Evolutionary conservation across 768 basidiomycete species (phyloP).

Genomic region (Suillus americanus): DNA sequence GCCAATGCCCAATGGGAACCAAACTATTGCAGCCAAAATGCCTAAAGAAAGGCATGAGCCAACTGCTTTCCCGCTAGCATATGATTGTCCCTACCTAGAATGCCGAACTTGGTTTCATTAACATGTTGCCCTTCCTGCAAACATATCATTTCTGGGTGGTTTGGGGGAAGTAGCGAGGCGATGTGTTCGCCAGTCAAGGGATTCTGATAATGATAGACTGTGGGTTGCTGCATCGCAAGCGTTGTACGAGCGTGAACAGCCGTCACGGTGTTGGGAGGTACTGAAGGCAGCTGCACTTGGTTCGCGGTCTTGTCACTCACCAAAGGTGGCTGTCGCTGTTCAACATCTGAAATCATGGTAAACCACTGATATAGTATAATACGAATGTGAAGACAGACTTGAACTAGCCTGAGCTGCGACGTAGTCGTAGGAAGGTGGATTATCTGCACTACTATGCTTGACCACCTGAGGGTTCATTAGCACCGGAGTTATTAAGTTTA

Average conservation of each 20-base stretch:
- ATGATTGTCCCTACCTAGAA: conserved; percentile 53
- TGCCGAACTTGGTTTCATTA: conserved; percentile 60
- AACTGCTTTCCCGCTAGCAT: neutral
- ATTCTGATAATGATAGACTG: conserved; percentile 69
- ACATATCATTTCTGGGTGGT: conserved; percentile 84
- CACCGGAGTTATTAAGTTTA: neutral
- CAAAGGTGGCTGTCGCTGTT: neutral
- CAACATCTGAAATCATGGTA: conserved; percentile 9
- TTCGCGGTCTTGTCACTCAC: conserved; percentile 16
- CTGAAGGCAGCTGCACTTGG: conserved; percentile 9
- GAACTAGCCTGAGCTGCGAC: conserved; percentile 27
- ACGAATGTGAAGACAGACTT: conserved; percentile 23
- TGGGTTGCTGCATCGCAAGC: conserved; percentile 42
- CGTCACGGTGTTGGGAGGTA: conserved; percentile 15
- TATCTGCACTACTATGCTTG: conserved; percentile 26
- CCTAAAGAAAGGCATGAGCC: conserved; percentile 40
- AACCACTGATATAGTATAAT: conserved; percentile 3
- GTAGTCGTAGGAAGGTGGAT: conserved; percentile 51
- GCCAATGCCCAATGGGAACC: conserved; percentile 84
- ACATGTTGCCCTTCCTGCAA: conserved; percentile 75
- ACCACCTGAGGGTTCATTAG: neutral
- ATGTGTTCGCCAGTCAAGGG: conserved; percentile 57
- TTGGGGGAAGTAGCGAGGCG: conserved; percentile 67
- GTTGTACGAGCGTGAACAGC: conserved; percentile 21
- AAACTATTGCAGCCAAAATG: conserved; percentile 76